A percentile compares a stretch with the other conserved stretches of the same genome.
These are phyloP conservation scores for Penicillium flavigenum DNA, from an alignment of 495 filamentous ascomycete species.

Conservation along the genomic window DNA sequence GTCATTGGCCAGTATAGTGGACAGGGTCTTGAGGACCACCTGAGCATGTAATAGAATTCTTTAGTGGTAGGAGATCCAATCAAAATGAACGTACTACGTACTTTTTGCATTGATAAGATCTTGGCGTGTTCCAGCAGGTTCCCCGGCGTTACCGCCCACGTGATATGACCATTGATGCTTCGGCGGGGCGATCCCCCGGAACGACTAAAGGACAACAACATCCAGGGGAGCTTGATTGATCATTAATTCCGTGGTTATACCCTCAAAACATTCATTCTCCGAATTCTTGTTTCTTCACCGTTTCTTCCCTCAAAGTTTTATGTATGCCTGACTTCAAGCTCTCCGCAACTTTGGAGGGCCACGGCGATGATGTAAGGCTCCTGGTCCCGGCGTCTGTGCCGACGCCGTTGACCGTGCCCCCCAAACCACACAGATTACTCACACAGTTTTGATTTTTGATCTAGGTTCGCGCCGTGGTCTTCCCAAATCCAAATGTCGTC, in stretches of 20 bases:
- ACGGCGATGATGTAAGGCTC: slow-evolving; percentile 75
- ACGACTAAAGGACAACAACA: slow-evolving; percentile 32
- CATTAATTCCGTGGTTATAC: slow-evolving; percentile 13
- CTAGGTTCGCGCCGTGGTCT: slow-evolving; percentile 86
- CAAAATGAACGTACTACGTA: neutral
- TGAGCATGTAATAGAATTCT: neutral
- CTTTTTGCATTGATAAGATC: neutral
- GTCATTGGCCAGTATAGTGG: neutral
- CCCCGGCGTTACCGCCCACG: slow-evolving; percentile 35
- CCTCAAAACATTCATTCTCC: neutral
- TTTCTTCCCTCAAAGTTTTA: slow-evolving; percentile 20
- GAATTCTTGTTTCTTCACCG: slow-evolving; percentile 3
- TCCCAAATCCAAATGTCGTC: slow-evolving; percentile 68
- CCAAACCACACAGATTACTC: slow-evolving; percentile 14
- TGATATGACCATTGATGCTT: slow-evolving; percentile 34
- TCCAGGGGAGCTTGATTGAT: slow-evolving; percentile 12
- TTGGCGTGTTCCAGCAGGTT: slow-evolving; percentile 30
- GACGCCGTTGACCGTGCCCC: slow-evolving; percentile 16
- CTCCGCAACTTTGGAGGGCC: slow-evolving; percentile 74
- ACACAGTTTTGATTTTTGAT: slow-evolving; percentile 13
- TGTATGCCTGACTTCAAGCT: slow-evolving; percentile 73
- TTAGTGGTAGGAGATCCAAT: neutral
- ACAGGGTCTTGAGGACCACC: neutral
- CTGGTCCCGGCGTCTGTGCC: slow-evolving; percentile 19
- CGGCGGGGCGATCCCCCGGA: slow-evolving; percentile 29